Base-by-base conservation (phyloP, 2,329 filamentous ascomycete genomes). In the Botryotinia calthae region DNA sequence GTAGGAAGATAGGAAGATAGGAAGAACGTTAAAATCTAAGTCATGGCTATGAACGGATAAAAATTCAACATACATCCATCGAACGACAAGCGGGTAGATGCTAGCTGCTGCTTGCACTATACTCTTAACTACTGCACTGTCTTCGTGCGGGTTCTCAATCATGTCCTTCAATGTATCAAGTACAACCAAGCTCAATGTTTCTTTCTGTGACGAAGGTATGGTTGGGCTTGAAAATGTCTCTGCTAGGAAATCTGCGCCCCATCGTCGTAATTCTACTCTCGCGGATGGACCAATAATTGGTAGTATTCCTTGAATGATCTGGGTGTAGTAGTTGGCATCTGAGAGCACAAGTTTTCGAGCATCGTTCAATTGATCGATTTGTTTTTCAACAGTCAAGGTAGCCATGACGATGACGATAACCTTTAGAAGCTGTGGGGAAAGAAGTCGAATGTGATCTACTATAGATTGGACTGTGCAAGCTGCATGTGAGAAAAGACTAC, bases 171-270 rank as follows among this genome's bases (percentile, higher is more conserved):
- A 83, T 40, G 91, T 93, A 77, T 94, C 91, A 79, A 99, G 84
- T 73, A 97, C 93, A 74, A 89, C 87, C 74, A 93, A 85, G 77
- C 91, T 90, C 83, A 96, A 86, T 74, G 90, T 90, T 85, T 91
- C 93, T 86, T 98, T 99, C 82, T 93, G 90, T 70, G 91, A 87
- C 73, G 89, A 86, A 31, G 91, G 85, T 78, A 98, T 86, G 34
- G 92, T 89, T n/a, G 97, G 96, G 74, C 93, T 97, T 73, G 96
- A 92, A 84, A 99, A 98, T 3, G 95, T 94, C 85, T 99, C 96
- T 72, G 95, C 94, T 61, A 99, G 86, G 81, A 99, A 99, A 75
- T 98, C 95, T 75, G 95, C 91, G 40, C 95, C 96, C 96, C 96
- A 99, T 91, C 95, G 87, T 82, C 94, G 92, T 79, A 98, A 85